These are phyloP conservation scores for Solanum neorickii DNA, from an alignment of 257 asterid genomes.

Conservation along the genomic window DNA sequence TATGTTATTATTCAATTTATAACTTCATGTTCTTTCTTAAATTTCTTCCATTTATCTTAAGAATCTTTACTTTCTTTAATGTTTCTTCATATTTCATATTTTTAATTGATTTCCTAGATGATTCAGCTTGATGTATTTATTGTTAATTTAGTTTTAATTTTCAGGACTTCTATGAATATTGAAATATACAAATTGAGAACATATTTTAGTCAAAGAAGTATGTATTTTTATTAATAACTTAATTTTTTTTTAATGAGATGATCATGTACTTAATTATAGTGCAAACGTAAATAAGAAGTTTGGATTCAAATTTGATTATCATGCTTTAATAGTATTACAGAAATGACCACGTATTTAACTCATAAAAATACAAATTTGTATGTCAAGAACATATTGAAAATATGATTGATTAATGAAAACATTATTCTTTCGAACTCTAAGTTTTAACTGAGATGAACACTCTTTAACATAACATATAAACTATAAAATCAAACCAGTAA, in stretches of 20 bases:
- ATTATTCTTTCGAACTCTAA: background rate
- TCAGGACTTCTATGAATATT: too few relatives aligned
- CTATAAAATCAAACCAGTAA: too few relatives aligned
- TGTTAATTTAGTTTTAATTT: too few relatives aligned
- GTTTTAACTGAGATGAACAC: background rate
- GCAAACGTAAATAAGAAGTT: background rate
- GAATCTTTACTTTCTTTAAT: too few relatives aligned
- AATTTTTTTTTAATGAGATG: too few relatives aligned
- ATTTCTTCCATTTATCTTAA: too few relatives aligned
- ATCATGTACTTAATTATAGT: background rate
- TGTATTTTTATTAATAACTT: background rate
- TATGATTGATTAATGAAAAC: background rate
- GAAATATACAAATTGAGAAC: too few relatives aligned
- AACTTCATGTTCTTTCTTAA: too few relatives aligned
- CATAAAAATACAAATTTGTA: background rate
- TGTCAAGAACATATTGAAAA: background rate
- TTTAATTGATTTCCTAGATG: background rate
- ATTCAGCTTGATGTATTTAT: background rate
- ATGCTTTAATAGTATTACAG: background rate
- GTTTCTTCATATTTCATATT: too few relatives aligned
- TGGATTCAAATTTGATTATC: background rate
- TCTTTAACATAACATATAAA: too few relatives aligned
- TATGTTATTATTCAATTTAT: too few relatives aligned
- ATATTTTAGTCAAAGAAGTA: background rate
- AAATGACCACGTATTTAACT: background rate